Evolutionary conservation across 768 basidiomycete genomes (phyloP).

Genomic region (Podaxis sp.): DNA sequence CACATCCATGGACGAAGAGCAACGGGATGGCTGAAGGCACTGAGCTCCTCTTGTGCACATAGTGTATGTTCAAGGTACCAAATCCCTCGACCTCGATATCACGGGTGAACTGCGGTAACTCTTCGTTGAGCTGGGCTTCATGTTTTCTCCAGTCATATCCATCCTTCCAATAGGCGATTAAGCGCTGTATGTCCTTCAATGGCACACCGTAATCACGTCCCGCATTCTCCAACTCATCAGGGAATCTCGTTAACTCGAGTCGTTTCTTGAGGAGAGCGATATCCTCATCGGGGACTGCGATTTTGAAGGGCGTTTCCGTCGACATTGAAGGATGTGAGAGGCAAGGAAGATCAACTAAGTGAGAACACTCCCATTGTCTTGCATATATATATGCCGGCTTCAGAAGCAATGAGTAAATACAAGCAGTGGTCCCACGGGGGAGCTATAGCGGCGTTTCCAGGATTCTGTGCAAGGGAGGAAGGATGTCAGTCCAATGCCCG

Average conservation of each 20-base stretch:
- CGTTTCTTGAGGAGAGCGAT: constrained; percentile 36
- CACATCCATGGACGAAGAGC: constrained; percentile 51
- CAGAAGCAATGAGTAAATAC: background rate
- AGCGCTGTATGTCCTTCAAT: constrained; percentile 43
- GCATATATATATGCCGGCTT: background rate
- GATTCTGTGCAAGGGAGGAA: no score
- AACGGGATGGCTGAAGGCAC: constrained; percentile 41
- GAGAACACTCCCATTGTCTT: background rate
- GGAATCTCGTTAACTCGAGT: constrained; percentile 39
- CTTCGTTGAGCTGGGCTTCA: constrained; percentile 48
- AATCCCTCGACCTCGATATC: constrained; percentile 49
- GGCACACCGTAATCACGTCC: constrained; percentile 45
- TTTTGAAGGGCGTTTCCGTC: constrained; percentile 37
- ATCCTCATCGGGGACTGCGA: constrained; percentile 36
- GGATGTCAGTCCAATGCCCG: no score
- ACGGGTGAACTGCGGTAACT: constrained; percentile 54
- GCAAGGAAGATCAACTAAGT: background rate
- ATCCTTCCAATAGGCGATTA: constrained; percentile 45
- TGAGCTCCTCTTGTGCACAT: constrained; percentile 52
- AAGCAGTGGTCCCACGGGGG: background rate
- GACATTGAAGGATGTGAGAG: background rate
- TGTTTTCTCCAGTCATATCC: constrained; percentile 55
- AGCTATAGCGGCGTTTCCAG: background rate
- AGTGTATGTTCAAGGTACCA: constrained; percentile 47
- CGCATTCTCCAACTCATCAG: constrained; percentile 41